These are phyloP conservation scores for Sporothrix euskadiensis DNA, from an alignment of 2,329 filamentous ascomycete species.

Conservation along the genomic window DNA sequence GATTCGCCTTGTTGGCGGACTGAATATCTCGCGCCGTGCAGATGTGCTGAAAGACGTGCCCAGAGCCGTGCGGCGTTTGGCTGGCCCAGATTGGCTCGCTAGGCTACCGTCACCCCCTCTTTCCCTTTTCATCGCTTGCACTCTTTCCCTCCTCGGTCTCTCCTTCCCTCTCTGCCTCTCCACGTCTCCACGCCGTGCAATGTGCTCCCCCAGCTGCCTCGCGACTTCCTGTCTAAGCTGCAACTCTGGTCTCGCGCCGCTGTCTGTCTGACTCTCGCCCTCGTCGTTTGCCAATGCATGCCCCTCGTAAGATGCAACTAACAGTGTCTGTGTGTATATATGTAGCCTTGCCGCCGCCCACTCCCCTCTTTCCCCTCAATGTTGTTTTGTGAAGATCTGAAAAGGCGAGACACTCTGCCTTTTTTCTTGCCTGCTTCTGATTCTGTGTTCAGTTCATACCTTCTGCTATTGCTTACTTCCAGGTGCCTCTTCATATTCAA, in stretches of 20 bases:
- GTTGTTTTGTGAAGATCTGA: neutral
- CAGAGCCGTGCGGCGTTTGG: neutral
- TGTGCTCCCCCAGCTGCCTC: neutral
- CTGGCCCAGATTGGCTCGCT: neutral
- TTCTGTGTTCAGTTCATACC: no score
- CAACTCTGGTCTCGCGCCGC: neutral
- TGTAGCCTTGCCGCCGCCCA: neutral
- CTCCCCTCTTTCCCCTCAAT: neutral
- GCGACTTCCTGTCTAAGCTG: conserved; percentile 1
- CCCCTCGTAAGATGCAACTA: conserved; percentile 2
- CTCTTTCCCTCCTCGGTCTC: neutral
- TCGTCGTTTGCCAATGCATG: conserved; percentile 1
- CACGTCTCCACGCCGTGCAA: neutral
- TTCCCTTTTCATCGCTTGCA: neutral
- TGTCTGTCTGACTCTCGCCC: neutral
- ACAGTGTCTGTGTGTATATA: conserved; percentile 3
- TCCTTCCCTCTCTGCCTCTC: neutral
- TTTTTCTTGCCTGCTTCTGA: neutral
- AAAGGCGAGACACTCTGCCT: neutral
- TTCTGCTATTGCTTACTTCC: neutral
- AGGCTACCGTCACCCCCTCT: conserved; percentile 14
- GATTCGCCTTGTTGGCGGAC: neutral
- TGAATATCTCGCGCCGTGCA: neutral
- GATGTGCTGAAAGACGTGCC: neutral
- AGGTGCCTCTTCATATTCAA: neutral